Percentiles rank a stretch among this genome's conserved stretches.
These are phyloP conservation scores for Xerocomus brunneocitrinus DNA, from an alignment of 768 basidiomycete species.

Conservation along the genomic window DNA sequence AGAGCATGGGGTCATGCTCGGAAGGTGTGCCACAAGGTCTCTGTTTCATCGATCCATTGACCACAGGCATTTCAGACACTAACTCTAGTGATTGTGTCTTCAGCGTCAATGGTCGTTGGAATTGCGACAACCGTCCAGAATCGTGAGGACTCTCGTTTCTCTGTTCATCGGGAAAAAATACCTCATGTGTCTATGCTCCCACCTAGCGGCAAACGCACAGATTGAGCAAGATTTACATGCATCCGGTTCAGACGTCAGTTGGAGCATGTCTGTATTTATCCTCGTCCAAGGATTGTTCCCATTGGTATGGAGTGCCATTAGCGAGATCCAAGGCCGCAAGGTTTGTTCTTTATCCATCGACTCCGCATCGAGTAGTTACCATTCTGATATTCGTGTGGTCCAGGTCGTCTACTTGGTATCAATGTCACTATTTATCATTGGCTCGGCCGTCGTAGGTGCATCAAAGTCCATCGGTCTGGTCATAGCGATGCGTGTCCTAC, in stretches of 20 bases:
- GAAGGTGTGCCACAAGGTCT: constrained; percentile 40
- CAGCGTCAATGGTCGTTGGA: constrained; percentile 28
- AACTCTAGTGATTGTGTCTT: constrained; percentile 17
- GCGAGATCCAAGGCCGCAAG: neutral
- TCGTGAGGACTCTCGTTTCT: constrained; percentile 13
- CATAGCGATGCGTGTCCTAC: constrained; percentile 64
- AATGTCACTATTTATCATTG: constrained; percentile 48
- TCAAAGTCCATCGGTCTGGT: constrained; percentile 52
- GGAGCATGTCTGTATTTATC: constrained; percentile 68
- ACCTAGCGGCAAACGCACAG: constrained; percentile 58
- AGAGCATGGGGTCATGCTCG: constrained; percentile 51
- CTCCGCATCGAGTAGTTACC: neutral
- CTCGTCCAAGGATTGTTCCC: constrained; percentile 56
- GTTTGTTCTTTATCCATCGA: neutral
- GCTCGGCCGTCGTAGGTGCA: constrained; percentile 54
- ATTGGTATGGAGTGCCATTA: constrained; percentile 28
- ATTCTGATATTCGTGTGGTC: neutral
- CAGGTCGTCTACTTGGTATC: constrained; percentile 56
- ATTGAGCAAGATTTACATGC: constrained; percentile 62
- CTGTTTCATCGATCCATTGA: constrained; percentile 5
- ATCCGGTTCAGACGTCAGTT: constrained; percentile 56
- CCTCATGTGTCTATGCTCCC: neutral
- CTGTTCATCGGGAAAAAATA: too few relatives aligned
- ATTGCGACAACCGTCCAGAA: constrained; percentile 26
- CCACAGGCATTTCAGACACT: constrained; percentile 4